Conservation (phyloP, 306 rosid genomes). For the Prunus fruticosa region DNA sequence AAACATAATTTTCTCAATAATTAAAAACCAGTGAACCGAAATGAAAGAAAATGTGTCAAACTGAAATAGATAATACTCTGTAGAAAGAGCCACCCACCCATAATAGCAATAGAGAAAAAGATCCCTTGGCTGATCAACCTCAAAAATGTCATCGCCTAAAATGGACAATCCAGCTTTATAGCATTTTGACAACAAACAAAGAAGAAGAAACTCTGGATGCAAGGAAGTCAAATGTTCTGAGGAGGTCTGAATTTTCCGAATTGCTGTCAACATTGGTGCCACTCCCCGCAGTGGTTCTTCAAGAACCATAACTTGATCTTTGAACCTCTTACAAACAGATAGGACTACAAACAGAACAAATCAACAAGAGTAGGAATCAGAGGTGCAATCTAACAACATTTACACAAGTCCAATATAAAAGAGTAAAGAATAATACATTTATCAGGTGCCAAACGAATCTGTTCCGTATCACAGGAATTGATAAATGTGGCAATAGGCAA, state of each 20-base stretch:
- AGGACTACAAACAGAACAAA: conserved; percentile 47
- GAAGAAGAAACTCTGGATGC: conserved; percentile 85
- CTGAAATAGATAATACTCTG: conserved; percentile 1
- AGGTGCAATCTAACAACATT: neutral
- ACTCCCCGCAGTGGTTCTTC: conserved; percentile 84
- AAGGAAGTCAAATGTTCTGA: conserved; percentile 68
- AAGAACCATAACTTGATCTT: conserved; percentile 66
- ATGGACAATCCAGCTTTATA: conserved; percentile 80
- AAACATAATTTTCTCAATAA: neutral
- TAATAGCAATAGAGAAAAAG: conserved; percentile 91
- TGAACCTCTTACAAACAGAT: conserved; percentile 75
- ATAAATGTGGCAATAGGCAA: conserved; percentile 53
- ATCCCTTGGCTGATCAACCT: conserved; percentile 88
- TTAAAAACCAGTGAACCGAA: neutral
- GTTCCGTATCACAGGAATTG: conserved; percentile 57
- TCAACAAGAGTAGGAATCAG: neutral
- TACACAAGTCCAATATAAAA: neutral
- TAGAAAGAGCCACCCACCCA: conserved; percentile 54
- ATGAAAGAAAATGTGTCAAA: neutral
- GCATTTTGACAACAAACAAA: conserved; percentile 79
- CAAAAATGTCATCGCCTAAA: conserved; percentile 66
- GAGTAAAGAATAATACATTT: conserved; percentile 50
- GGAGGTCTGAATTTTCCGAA: conserved; percentile 68
- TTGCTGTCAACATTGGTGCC: conserved; percentile 72
- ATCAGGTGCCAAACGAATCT: conserved; percentile 72